phyloP scores from a whole-genome alignment of 83 land plant species.

The Isoetes engelmannii region DNA sequence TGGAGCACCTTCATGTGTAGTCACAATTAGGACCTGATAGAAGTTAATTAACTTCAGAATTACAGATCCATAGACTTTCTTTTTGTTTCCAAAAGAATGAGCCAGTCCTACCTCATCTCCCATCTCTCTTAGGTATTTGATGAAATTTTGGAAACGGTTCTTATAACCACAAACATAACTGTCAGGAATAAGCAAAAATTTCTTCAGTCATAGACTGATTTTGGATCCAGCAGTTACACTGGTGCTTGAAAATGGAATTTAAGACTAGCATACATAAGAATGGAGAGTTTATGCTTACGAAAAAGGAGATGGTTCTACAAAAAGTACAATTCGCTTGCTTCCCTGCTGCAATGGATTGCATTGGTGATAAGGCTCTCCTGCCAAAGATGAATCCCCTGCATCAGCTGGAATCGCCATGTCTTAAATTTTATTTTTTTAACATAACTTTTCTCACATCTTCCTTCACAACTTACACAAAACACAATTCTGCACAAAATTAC shows the following conservation, averaged over 20 bases:
- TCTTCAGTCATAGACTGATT: neutral
- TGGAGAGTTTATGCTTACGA: slow-evolving; percentile 1
- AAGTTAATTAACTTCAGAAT: neutral
- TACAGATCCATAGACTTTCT: too few species aligned
- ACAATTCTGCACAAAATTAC: too few species aligned
- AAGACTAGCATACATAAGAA: neutral
- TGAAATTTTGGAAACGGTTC: slow-evolving; percentile 90
- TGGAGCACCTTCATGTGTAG: slow-evolving; percentile 88
- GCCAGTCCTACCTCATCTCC: slow-evolving; percentile 73
- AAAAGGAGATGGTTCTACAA: slow-evolving; percentile 7
- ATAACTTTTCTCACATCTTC: too few species aligned
- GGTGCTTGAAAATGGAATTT: too few species aligned
- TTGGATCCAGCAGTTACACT: neutral
- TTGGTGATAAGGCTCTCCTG: too few species aligned
- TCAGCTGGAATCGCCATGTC: too few species aligned
- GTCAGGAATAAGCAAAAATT: slow-evolving; percentile 12
- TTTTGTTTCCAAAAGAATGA: neutral
- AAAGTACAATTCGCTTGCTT: slow-evolving; percentile 5
- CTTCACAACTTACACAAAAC: too few species aligned
- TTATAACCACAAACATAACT: slow-evolving; percentile 93
- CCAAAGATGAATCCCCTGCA: too few species aligned
- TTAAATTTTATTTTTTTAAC: too few species aligned
- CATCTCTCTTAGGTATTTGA: slow-evolving; percentile 80
- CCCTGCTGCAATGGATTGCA: too few species aligned
- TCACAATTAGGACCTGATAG: slow-evolving; percentile 74